Conservation (phyloP, 257 asterid species). For the Henckelia pumila region DNA sequence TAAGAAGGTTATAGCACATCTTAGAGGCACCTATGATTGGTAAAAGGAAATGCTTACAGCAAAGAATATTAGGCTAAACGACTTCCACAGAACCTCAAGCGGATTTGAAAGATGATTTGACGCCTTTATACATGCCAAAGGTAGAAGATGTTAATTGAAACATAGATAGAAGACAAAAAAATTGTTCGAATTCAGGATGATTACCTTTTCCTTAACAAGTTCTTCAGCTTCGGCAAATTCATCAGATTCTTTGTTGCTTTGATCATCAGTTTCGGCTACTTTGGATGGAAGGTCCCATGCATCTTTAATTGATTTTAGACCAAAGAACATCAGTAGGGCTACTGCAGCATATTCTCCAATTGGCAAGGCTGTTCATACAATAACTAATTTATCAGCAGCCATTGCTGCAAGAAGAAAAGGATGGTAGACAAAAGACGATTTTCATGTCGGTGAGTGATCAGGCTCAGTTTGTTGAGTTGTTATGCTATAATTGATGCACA, state of each 20-base stretch:
- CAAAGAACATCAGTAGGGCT: slow-evolving; percentile 89
- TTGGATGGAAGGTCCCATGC: slow-evolving; percentile 91
- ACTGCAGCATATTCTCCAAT: slow-evolving; percentile 95
- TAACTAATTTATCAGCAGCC: slow-evolving; percentile 22
- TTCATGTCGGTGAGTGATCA: background rate
- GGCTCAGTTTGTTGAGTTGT: background rate
- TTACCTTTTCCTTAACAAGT: slow-evolving; percentile 37
- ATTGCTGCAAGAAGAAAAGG: slow-evolving; percentile 7
- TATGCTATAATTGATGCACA: background rate
- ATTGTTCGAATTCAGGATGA: background rate
- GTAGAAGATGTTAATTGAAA: background rate
- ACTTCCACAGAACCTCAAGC: slow-evolving; percentile 81
- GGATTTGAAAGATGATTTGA: slow-evolving; percentile 67
- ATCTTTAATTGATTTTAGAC: slow-evolving; percentile 89
- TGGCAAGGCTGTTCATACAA: slow-evolving; percentile 69
- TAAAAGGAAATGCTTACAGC: slow-evolving; percentile 64
- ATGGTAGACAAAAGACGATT: background rate
- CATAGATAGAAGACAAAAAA: background rate
- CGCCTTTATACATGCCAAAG: slow-evolving; percentile 39
- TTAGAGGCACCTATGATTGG: background rate
- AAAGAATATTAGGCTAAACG: slow-evolving; percentile 92
- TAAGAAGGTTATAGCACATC: too few species aligned
- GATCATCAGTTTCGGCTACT: slow-evolving; percentile 53
- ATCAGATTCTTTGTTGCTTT: slow-evolving; percentile 56
- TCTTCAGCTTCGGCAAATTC: slow-evolving; percentile 66